These are phyloP conservation scores for Shiraia sp. DNA, from an alignment of 2,329 filamentous ascomycete genomes.

Conservation along the genomic window DNA sequence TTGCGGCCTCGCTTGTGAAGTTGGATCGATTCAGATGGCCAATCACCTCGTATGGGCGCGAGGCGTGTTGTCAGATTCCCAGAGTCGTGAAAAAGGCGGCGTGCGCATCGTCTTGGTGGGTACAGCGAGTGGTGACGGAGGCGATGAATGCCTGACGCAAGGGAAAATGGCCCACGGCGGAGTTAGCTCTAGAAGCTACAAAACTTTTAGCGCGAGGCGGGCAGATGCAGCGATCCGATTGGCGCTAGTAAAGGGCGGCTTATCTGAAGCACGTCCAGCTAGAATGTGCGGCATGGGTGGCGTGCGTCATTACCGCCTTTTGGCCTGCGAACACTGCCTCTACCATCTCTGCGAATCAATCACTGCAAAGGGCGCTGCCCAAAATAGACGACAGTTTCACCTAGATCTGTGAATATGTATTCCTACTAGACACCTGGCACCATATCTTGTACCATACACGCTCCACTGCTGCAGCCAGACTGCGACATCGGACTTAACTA, in stretches of 20 bases:
- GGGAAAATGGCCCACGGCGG: slow-evolving; percentile 7
- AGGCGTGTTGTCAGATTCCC: slow-evolving; percentile 25
- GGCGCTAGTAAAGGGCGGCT: slow-evolving; percentile 12
- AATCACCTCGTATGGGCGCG: slow-evolving; percentile 39
- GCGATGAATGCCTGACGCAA: slow-evolving; percentile 18
- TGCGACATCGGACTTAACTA: slow-evolving; percentile 36
- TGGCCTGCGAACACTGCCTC: slow-evolving; percentile 3
- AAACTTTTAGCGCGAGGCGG: slow-evolving; percentile 18
- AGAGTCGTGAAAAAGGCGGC: slow-evolving; percentile 24
- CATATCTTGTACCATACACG: slow-evolving; percentile 11
- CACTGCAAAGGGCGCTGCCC: slow-evolving; percentile 1
- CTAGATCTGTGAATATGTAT: slow-evolving; percentile 23
- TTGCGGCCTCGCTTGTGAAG: slow-evolving; percentile 14
- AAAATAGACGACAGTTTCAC: not conserved
- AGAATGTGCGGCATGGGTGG: slow-evolving; percentile 10
- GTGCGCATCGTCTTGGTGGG: slow-evolving; percentile 33
- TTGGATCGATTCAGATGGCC: not conserved
- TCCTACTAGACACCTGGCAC: slow-evolving; percentile 18
- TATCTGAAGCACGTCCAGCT: slow-evolving; percentile 28
- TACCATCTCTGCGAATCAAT: slow-evolving; percentile 8
- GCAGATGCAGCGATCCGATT: not conserved
- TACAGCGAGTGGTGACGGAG: slow-evolving; percentile 22
- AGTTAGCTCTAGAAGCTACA: slow-evolving; percentile 12
- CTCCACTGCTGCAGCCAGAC: slow-evolving; percentile 9
- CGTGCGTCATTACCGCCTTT: slow-evolving; percentile 12